Conservation (phyloP, 768 basidiomycete genomes). For the Lanmaoa pseudosensibilis region DNA sequence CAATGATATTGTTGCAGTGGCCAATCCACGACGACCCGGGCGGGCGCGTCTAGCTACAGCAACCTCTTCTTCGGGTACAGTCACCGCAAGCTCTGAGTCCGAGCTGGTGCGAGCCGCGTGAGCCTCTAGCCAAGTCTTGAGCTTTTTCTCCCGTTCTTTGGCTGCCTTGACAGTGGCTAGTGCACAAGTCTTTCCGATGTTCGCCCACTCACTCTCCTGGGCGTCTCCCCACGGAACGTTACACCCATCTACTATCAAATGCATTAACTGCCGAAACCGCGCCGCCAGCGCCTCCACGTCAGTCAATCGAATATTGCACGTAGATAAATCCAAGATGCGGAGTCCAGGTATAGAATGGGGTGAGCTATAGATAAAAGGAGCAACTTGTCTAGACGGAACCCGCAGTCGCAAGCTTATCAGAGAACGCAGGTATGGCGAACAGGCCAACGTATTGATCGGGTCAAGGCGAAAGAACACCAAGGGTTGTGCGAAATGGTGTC, state of each 20-base stretch:
- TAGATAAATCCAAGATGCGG: conserved; percentile 73
- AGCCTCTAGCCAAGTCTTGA: conserved; percentile 52
- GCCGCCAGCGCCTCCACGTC: conserved; percentile 57
- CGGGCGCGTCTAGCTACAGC: conserved; percentile 25
- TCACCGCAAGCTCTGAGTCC: neutral
- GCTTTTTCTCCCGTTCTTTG: conserved; percentile 63
- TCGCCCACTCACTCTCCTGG: conserved; percentile 56
- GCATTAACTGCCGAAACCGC: conserved; percentile 50
- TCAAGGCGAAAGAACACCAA: conserved; percentile 81
- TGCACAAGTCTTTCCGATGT: conserved; percentile 61
- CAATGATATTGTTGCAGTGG: conserved; percentile 64
- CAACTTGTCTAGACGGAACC: conserved; percentile 66
- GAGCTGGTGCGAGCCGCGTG: conserved; percentile 11
- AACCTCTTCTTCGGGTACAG: neutral
- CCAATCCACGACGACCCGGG: conserved; percentile 60
- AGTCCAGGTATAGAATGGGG: conserved; percentile 43
- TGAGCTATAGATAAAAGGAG: conserved; percentile 38
- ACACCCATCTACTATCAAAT: conserved; percentile 74
- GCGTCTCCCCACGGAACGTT: conserved; percentile 50
- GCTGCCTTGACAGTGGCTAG: conserved; percentile 60
- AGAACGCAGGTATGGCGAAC: conserved; percentile 42
- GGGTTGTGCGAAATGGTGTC: conserved; percentile 71
- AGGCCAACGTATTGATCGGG: conserved; percentile 47
- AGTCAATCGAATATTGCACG: conserved; percentile 53
- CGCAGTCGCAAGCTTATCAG: conserved; percentile 64